Evolutionary conservation across 331 rosid species (phyloP), one percentile per base, ranked within the genome.

Genomic region (Quercus phellos): DNA sequence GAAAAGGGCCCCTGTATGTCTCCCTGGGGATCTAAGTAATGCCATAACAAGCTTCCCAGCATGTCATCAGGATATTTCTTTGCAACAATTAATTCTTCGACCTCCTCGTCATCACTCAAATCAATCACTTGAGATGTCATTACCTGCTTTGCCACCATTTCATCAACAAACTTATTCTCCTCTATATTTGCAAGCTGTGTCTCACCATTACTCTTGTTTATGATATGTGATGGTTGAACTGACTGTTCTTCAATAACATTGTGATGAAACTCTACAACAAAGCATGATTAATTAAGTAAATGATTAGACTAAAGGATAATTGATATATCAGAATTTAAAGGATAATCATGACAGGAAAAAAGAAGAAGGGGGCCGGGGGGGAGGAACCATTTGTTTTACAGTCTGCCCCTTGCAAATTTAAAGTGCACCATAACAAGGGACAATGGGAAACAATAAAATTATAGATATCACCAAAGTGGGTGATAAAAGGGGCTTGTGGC

Each of bases 1-100:
- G 91, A 46, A 79, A 91, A 94, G 2, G 97, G 98, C 67, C 98
- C 98, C 81, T 91, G 96, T 18, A 85, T 78, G n/a, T n/a, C 59
- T 75, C 94, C 96, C 43, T 72, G 87, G 53, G 98, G 98, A 83
- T 94, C 98, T 19, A 72, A 70, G 72, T 91, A 91, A 79, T 89
- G 71, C 98, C 97, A 94, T 30, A 81, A 68, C 51, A 5, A 66
- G 77, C 79, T 18, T 3, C 70, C 71, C 79, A 74, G 70, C 55
- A 54, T 38, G 72, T 55, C 85, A 30, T 68, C 46, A 12, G 79
- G 56, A 73, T 79, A 29, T 66, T 19, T 84, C 22, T 71, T 78
- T 76, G 22, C 66, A 22, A 53, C n/a, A 18, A 55, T 79, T 29
- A 71, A 43, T 53, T 69, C 71, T 80, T 88, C 83, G 14, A 16